These are phyloP conservation scores for Psilocybe cyanescens DNA, from an alignment of 768 basidiomycete species.

Conservation along the genomic window DNA sequence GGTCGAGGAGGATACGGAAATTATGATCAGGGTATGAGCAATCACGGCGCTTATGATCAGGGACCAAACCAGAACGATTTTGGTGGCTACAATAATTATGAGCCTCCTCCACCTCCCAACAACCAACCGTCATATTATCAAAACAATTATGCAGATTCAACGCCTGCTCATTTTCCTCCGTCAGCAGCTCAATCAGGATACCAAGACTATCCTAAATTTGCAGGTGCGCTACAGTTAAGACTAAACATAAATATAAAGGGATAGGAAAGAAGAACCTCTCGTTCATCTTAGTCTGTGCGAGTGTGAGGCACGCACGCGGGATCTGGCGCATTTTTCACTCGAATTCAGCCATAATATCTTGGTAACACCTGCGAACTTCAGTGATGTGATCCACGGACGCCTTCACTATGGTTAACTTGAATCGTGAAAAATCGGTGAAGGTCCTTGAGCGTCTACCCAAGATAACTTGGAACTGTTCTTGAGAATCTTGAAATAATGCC, in stretches of 20 bases:
- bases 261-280: conserved; percentile 36
- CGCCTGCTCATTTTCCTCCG: conserved; percentile 50
- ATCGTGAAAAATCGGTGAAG: conserved; percentile 29
- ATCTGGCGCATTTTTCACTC: conserved; percentile 42
- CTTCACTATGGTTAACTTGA: conserved; percentile 23
- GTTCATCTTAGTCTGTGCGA: conserved; percentile 35
- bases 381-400: conserved; percentile 17
- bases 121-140: conserved; percentile 72
- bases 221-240: conserved; percentile 89
- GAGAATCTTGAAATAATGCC: conserved; percentile 31
- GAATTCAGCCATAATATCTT: conserved; percentile 46
- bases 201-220: conserved; percentile 67
- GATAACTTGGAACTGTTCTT: conserved; percentile 24
- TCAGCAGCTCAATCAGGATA: conserved; percentile 48
- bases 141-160: conserved; percentile 56
- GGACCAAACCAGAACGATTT: conserved; percentile 62
- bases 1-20: conserved; percentile 60
- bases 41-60: conserved; percentile 66
- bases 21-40: conserved; percentile 58
- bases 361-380: conserved; percentile 48
- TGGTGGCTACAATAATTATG: conserved; percentile 74
- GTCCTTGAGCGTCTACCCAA: conserved; percentile 26
- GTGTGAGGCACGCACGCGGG: conserved; percentile 58
- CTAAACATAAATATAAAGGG: conserved; percentile 47
- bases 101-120: conserved; percentile 42